Evolutionary conservation across 2,329 filamentous ascomycete species (phyloP), one percentile per base, ranked within the genome.

Genomic region (Tolypocladium ophioglossoides): DNA sequence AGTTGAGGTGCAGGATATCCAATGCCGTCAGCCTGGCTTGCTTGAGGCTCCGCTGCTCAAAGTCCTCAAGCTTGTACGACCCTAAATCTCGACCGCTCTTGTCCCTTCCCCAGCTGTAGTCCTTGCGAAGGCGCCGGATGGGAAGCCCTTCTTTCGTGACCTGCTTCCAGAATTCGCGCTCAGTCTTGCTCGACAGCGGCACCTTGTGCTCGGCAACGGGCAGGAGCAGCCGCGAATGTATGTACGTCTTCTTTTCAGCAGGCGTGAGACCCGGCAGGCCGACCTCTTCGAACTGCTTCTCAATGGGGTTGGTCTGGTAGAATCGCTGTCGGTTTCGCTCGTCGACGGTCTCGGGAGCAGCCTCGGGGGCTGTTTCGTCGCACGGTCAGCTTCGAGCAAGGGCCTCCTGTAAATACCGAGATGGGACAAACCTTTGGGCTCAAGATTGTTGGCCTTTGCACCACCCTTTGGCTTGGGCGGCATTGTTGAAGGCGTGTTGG

Each of bases 101-200:
- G 62, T 83, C 80, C 52, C 63, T 66, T 55, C 78, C 79, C 78
- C 79, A 83, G 65, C 62, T 52, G 67, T 74, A 70, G 60, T 63
- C 62, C 40, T 62, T 62, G 24, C 66, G 63, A 20, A 77, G 67
- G 30, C 69, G 68, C 39, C 79, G 76, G 51, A 77, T 67, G 6
- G 79, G 76, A 16, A 81, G 69, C 54, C 68, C 73, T 50, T 77
- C 72, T 59, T 82, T 80, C 64, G 73, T 74, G 57, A 80, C 71
- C 49, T 72, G 69, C 66, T 79, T 79, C 80, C 80, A 84, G 63
- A 79, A 75, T 61, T 83, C 79, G 62, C 76, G 75, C 62, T 80
- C 75, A 30, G 75, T 67, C 65, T 80, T 80, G 65, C 72, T 67
- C 57, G 67, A 70, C 37, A 71, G 64, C 46, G 62, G 57, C 4